A percentile compares a stretch with the other conserved stretches of the same genome.
phyloP scores from a whole-genome alignment of 2,329 filamentous ascomycete genomes.

The Sclerotiophoma versabilis region DNA sequence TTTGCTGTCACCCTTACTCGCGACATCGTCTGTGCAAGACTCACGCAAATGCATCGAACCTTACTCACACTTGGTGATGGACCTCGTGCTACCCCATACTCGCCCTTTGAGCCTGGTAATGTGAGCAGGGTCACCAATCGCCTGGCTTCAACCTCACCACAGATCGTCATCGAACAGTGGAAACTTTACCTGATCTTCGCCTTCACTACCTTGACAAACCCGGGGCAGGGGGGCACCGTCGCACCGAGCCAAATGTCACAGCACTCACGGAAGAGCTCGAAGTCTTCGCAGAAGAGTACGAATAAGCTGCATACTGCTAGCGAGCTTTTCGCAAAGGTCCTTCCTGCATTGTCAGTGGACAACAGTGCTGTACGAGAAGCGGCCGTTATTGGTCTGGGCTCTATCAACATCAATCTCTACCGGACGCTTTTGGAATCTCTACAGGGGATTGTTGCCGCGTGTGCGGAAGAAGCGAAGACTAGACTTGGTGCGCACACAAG shows the following conservation, averaged over 20 bases:
- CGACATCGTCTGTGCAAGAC: slow-evolving; percentile 89
- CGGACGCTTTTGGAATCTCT: slow-evolving; percentile 88
- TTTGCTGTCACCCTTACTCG: slow-evolving; percentile 90
- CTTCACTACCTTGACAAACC: slow-evolving; percentile 90
- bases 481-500: slow-evolving; percentile 80
- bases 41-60: slow-evolving; percentile 89
- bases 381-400: slow-evolving; percentile 88
- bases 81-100: slow-evolving; percentile 55
- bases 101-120: slow-evolving; percentile 66
- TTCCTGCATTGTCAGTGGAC: slow-evolving; percentile 82
- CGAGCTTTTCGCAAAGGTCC: slow-evolving; percentile 88
- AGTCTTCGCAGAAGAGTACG: slow-evolving; percentile 69
- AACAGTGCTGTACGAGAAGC: slow-evolving; percentile 85
- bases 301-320: slow-evolving; percentile 87
- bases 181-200: slow-evolving; percentile 97
- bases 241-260: slow-evolving; percentile 66
- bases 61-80: slow-evolving; percentile 81
- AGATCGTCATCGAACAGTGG: slow-evolving; percentile 95
- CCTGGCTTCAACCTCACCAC: slow-evolving; percentile 72
- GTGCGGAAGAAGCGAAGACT: slow-evolving; percentile 86
- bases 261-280: slow-evolving; percentile 83
- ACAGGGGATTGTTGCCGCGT: slow-evolving; percentile 83
- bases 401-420: slow-evolving; percentile 94
- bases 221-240: slow-evolving; percentile 66
- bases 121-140: slow-evolving; percentile 65